Evolutionary conservation across 495 filamentous ascomycete species (phyloP).

Genomic region (Glonium stellatum): DNA sequence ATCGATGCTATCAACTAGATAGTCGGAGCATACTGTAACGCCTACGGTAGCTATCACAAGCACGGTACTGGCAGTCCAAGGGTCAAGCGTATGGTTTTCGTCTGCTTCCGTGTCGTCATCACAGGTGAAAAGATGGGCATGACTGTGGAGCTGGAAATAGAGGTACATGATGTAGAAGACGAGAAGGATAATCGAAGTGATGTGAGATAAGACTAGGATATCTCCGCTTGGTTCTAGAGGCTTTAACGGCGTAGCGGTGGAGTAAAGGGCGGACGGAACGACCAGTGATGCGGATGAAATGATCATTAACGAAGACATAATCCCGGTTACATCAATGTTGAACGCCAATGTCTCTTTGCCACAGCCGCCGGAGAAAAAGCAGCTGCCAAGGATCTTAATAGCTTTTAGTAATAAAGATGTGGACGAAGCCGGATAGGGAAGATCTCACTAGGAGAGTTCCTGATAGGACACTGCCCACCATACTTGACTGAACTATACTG

Average conservation of each 20-base stretch:
- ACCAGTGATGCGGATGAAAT: not conserved
- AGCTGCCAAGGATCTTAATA: not conserved
- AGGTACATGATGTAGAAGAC: constrained; percentile 7
- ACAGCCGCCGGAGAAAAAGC: not conserved
- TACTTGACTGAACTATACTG: not conserved
- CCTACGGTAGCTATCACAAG: not conserved
- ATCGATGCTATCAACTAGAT: constrained; percentile 4
- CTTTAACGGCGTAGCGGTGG: not conserved
- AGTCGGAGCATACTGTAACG: not conserved
- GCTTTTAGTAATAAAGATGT: too few species aligned
- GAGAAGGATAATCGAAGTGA: constrained; percentile 2
- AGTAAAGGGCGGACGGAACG: not conserved
- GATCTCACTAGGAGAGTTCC: not conserved
- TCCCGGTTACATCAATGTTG: not conserved
- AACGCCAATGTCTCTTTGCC: not conserved
- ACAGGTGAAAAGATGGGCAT: not conserved
- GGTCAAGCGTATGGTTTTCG: not conserved
- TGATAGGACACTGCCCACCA: not conserved
- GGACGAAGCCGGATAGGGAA: not conserved
- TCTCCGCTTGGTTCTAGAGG: not conserved
- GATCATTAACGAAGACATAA: not conserved
- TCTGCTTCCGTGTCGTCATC: constrained; percentile 3
- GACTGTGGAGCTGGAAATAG: constrained; percentile 8
- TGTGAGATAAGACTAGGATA: not conserved
- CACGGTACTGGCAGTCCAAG: not conserved